Conservation (phyloP, 2,329 filamentous ascomycete species). For the Beauveria asiatica region DNA sequence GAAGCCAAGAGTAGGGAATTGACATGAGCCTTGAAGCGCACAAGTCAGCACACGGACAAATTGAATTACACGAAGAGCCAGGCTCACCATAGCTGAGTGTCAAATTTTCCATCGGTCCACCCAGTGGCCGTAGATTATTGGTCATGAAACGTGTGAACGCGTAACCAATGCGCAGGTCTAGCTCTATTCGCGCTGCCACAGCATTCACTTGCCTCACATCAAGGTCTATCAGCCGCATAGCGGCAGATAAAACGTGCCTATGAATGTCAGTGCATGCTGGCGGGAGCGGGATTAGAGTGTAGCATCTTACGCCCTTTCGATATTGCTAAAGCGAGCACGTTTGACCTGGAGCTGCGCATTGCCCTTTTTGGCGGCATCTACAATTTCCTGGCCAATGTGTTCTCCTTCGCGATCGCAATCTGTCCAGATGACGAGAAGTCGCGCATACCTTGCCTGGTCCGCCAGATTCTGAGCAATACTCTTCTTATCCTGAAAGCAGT, state of each 20-base stretch:
- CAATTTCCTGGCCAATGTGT: constrained; percentile 88
- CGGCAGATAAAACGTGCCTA: constrained; percentile 80
- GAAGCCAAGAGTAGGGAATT: constrained; percentile 94
- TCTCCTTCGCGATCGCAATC: constrained; percentile 98
- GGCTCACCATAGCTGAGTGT: constrained; percentile 70
- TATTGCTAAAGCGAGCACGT: constrained; percentile 89
- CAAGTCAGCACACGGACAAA: constrained; percentile 6
- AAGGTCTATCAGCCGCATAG: constrained; percentile 64
- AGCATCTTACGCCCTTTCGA: constrained; percentile 69
- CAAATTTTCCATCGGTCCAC: constrained; percentile 54
- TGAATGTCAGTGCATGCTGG: constrained; percentile 2
- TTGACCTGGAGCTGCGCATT: constrained; percentile 72
- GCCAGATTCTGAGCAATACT: constrained; percentile 79
- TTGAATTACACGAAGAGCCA: background rate
- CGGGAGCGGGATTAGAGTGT: constrained; percentile 6
- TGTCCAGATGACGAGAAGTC: constrained; percentile 89
- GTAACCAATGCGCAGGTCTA: constrained; percentile 86
- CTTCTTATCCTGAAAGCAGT: constrained; percentile 57
- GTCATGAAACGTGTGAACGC: constrained; percentile 88
- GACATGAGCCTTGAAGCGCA: constrained; percentile 58
- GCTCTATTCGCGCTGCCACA: constrained; percentile 79
- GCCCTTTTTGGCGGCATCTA: constrained; percentile 65
- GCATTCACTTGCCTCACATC: constrained; percentile 84
- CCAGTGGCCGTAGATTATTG: constrained; percentile 63
- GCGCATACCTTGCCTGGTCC: constrained; percentile 62